Conservation (phyloP, 2,329 filamentous ascomycete genomes). For the Eutypa lata region DNA sequence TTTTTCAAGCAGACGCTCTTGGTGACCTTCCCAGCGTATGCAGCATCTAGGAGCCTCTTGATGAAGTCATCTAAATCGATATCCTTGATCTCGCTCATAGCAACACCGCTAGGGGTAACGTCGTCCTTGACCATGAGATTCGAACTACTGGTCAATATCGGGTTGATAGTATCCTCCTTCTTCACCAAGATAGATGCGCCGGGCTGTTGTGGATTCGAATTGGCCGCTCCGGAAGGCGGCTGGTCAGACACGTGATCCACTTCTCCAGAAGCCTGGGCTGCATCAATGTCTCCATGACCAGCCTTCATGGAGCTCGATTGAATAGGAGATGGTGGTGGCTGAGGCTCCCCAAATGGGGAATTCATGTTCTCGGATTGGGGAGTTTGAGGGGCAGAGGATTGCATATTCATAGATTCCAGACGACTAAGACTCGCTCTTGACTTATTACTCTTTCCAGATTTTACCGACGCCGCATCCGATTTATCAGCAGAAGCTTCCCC, state of each 20-base stretch:
- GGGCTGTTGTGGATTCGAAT: constrained; percentile 62
- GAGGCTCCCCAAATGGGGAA: constrained; percentile 46
- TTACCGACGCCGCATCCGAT: constrained; percentile 72
- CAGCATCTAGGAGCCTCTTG: constrained; percentile 86
- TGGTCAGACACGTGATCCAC: constrained; percentile 93
- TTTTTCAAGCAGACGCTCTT: constrained; percentile 98
- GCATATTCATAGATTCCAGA: constrained; percentile 39
- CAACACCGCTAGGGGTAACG: constrained; percentile 55
- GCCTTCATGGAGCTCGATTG: constrained; percentile 70
- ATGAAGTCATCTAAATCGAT: constrained; percentile 98
- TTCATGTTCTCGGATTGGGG: constrained; percentile 36
- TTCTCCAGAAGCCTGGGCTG: constrained; percentile 82
- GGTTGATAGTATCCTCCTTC: constrained; percentile 68
- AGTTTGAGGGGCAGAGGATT: constrained; percentile 36
- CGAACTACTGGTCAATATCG: constrained; percentile 45
- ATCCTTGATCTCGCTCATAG: constrained; percentile 86
- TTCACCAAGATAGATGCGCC: constrained; percentile 89
- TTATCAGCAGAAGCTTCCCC: constrained; percentile 59
- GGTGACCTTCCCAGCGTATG: constrained; percentile 93
- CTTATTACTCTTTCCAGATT: constrained; percentile 62
- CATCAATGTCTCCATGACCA: constrained; percentile 74
- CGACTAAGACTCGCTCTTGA: constrained; percentile 42
- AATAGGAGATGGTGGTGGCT: constrained; percentile 81
- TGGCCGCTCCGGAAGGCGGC: constrained; percentile 67
- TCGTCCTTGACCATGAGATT: constrained; percentile 47